Evolutionary conservation across 1,284 basidiomycete genomes (phyloP).

Genomic region (Boletus semigastroideus): DNA sequence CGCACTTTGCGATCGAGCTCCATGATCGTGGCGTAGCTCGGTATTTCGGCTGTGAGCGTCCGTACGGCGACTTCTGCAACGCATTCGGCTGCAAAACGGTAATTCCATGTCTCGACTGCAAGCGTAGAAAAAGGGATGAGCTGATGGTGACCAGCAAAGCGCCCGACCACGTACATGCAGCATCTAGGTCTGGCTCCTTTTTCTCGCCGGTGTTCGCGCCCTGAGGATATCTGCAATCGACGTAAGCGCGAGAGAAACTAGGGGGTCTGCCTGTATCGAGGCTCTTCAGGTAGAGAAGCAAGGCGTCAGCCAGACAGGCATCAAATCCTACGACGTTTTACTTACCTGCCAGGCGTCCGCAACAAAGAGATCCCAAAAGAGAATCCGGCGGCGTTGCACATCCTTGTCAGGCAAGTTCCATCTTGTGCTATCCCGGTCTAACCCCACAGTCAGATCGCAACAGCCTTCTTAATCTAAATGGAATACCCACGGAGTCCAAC

Average conservation of each 20-base stretch:
- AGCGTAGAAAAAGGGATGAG: background rate
- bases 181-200: constrained; percentile 22
- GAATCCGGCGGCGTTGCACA: constrained; percentile 49
- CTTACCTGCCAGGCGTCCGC: constrained; percentile 52
- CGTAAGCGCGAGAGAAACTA: constrained; percentile 55
- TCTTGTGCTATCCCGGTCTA: constrained; percentile 57
- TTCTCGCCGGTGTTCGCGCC: constrained; percentile 33
- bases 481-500: constrained; percentile 54
- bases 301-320: constrained; percentile 8
- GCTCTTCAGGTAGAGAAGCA: constrained; percentile 37
- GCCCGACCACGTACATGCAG: constrained; percentile 25
- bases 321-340: constrained; percentile 3
- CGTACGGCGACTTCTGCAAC: constrained; percentile 62
- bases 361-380: constrained; percentile 60
- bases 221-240: constrained; percentile 55
- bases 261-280: constrained; percentile 64
- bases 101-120: constrained; percentile 58
- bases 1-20: constrained; percentile 70
- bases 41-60: constrained; percentile 63
- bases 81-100: constrained; percentile 63
- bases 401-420: constrained; percentile 55
- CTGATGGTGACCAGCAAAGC: background rate
- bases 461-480: constrained; percentile 8
- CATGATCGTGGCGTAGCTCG: constrained; percentile 66
- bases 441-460: constrained; percentile 17